Conservation (phyloP, 1,284 basidiomycete species). For the Bjerkandera adusta region DNA sequence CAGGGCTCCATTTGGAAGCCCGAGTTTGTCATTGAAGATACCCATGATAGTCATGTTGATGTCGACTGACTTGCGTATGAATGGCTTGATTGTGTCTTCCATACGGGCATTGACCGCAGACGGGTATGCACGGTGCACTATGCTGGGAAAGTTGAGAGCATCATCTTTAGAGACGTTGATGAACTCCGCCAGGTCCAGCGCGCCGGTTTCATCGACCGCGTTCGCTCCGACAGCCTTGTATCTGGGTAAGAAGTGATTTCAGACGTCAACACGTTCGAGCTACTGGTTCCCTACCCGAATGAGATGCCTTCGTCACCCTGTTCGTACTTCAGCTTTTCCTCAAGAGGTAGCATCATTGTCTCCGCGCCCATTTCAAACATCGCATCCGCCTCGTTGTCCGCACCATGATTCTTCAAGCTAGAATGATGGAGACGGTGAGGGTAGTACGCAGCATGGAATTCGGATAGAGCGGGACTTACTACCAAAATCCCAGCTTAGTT, state of each 20-base stretch:
- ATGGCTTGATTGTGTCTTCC: conserved; percentile 31
- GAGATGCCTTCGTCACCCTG: conserved; percentile 34
- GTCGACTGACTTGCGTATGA: conserved; percentile 31
- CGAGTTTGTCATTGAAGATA: conserved; percentile 31
- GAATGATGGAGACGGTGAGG: not conserved
- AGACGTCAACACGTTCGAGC: not conserved
- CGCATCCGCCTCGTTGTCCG: conserved; percentile 27
- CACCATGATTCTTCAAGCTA: conserved; percentile 36
- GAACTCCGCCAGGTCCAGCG: conserved; percentile 31
- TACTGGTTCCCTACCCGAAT: conserved; percentile 27
- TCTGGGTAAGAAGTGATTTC: conserved; percentile 19
- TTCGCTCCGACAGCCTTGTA: conserved; percentile 31
- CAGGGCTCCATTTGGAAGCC: conserved; percentile 30
- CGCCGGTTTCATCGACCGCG: conserved; percentile 33
- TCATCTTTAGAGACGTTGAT: conserved; percentile 30
- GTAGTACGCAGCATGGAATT: not conserved
- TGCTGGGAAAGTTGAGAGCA: conserved; percentile 25
- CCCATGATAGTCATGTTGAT: conserved; percentile 33
- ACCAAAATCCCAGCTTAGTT: conserved; percentile 34
- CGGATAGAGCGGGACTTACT: conserved; percentile 23
- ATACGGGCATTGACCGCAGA: conserved; percentile 31
- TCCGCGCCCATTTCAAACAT: conserved; percentile 36
- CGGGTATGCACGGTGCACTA: conserved; percentile 33
- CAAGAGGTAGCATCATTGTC: conserved; percentile 32
- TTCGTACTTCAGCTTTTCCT: conserved; percentile 35